Evolutionary conservation across 2,329 filamentous ascomycete species (phyloP).

Genomic region (Coleophoma cylindrospora): DNA sequence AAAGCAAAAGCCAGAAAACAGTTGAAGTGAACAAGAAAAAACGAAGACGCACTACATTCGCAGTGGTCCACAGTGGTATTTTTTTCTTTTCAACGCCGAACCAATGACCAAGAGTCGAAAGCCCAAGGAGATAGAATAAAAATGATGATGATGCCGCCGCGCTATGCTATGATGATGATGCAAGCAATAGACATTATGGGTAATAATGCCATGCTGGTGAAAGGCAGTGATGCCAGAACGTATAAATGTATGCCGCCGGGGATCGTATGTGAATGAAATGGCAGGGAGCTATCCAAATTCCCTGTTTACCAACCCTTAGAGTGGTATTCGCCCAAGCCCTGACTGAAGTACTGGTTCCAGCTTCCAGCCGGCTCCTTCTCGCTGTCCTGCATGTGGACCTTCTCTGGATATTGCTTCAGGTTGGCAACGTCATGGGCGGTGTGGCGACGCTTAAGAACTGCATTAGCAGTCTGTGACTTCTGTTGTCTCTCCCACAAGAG

Average conservation of each 20-base stretch:
- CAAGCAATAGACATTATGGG: background rate
- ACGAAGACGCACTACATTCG: background rate
- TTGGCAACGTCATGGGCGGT: conserved; percentile 89
- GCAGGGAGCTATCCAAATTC: too few relatives aligned
- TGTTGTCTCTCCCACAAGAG: conserved; percentile 95
- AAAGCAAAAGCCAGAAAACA: too few relatives aligned
- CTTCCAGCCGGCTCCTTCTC: conserved; percentile 61
- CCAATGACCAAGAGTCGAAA: background rate
- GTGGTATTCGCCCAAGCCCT: conserved; percentile 77
- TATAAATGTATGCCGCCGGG: conserved; percentile 13
- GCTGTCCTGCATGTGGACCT: conserved; percentile 52
- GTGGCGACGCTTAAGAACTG: conserved; percentile 83
- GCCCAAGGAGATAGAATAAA: background rate
- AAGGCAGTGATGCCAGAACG: conserved; percentile 17
- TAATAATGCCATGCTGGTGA: conserved; percentile 1
- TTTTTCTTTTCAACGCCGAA: background rate
- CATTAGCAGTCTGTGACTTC: conserved; percentile 83
- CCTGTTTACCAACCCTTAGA: conserved; percentile 71
- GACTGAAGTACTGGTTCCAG: conserved; percentile 83
- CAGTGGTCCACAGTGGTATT: background rate
- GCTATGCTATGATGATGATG: conserved; percentile 1
- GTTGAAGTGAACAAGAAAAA: background rate
- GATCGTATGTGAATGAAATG: too few relatives aligned
- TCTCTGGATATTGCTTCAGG: conserved; percentile 74
- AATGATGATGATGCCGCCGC: background rate